Percentiles rank a stretch among this genome's conserved stretches.
Conservation (phyloP, 1,284 basidiomycete genomes). For the Microstroma glucosiphilum region DNA sequence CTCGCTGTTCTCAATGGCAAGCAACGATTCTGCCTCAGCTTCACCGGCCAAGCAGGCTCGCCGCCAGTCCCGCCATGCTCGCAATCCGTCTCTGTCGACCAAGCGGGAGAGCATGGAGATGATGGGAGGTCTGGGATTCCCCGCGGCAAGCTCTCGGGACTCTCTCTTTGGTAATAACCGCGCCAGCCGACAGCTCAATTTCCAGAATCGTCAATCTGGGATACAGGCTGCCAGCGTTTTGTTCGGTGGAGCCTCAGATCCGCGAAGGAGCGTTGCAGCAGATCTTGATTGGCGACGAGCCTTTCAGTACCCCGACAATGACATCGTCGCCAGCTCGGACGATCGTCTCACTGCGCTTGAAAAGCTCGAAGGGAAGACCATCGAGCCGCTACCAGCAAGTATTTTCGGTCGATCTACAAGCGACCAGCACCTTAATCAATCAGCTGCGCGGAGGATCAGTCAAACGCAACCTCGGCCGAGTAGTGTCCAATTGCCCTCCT, state of each 20-base stretch:
- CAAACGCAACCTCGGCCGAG: constrained; percentile 24
- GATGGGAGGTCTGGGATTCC: constrained; percentile 36
- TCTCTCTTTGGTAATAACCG: constrained; percentile 12
- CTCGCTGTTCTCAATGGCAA: not conserved
- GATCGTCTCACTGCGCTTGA: constrained; percentile 39
- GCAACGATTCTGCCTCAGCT: not conserved
- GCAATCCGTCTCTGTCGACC: constrained; percentile 34
- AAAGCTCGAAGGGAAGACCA: constrained; percentile 36
- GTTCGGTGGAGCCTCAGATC: constrained; percentile 18
- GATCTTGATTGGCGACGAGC: constrained; percentile 15
- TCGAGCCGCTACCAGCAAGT: not conserved
- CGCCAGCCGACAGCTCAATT: constrained; percentile 21
- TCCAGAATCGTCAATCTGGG: constrained; percentile 27
- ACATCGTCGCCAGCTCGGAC: constrained; percentile 16
- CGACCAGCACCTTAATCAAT: not conserved
- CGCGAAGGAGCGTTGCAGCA: constrained; percentile 1
- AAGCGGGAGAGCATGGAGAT: constrained; percentile 45
- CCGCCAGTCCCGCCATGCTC: constrained; percentile 30
- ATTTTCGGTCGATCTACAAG: too few species aligned
- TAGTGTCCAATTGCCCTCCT: constrained; percentile 38
- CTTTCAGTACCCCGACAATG: not conserved
- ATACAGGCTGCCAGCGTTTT: constrained; percentile 32
- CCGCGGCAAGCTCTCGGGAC: constrained; percentile 10
- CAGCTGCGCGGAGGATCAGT: not conserved
- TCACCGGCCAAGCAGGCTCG: constrained; percentile 18